phyloP scores from a whole-genome alignment of 1,139 yeast species.

The Taphrina populina region DNA sequence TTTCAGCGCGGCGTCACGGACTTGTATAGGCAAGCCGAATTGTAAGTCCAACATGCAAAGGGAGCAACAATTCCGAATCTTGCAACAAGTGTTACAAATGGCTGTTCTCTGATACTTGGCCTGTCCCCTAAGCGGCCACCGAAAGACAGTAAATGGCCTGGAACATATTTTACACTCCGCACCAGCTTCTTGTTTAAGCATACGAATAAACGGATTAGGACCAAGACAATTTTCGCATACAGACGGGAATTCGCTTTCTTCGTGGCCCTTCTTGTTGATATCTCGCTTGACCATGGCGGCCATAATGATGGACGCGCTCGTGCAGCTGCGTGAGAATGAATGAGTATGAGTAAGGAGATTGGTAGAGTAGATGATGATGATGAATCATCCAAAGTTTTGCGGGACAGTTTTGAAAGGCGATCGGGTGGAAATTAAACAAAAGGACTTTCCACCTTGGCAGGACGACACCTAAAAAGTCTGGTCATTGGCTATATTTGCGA shows the following conservation, averaged over 20 bases:
- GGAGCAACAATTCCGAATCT: constrained; percentile 80
- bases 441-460: constrained; percentile 13
- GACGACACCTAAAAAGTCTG: constrained; percentile 18
- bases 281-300: constrained; percentile 39
- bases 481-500: neutral
- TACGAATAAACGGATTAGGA: constrained; percentile 58
- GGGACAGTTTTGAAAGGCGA: too few species aligned
- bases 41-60: constrained; percentile 78
- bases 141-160: constrained; percentile 74
- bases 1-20: constrained; percentile 77
- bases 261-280: constrained; percentile 46
- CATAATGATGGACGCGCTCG: constrained; percentile 9
- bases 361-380: too few species aligned
- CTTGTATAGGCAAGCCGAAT: constrained; percentile 71
- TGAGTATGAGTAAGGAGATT: too few species aligned
- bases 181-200: constrained; percentile 73
- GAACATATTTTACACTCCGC: constrained; percentile 70
- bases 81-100: constrained; percentile 59
- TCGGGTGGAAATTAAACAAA: constrained; percentile 9
- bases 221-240: constrained; percentile 44
- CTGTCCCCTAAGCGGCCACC: constrained; percentile 56
- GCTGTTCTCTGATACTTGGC: constrained; percentile 41
- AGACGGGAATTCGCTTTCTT: constrained; percentile 52
- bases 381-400: too few species aligned
- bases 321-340: too few species aligned